These are phyloP conservation scores for Stygiomarasmius scandens DNA, from an alignment of 1,284 basidiomycete genomes.

Conservation along the genomic window DNA sequence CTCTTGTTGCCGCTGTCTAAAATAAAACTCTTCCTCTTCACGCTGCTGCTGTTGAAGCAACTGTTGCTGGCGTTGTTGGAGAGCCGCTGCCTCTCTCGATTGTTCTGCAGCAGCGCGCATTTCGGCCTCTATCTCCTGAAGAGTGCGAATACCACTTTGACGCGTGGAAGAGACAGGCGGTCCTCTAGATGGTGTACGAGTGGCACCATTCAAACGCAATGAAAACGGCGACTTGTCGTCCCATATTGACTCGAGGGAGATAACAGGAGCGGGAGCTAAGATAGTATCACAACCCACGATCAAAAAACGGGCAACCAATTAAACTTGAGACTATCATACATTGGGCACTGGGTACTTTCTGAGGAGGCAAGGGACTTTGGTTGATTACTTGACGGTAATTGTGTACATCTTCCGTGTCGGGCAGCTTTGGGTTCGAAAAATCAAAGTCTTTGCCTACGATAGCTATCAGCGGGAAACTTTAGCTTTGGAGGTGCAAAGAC, in stretches of 20 bases:
- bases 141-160: slow-evolving; percentile 66
- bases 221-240: slow-evolving; percentile 78
- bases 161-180: slow-evolving; percentile 30
- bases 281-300: slow-evolving; percentile 1
- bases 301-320: slow-evolving; percentile 7
- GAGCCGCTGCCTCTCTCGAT: slow-evolving; percentile 28
- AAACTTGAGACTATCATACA: slow-evolving; percentile 19
- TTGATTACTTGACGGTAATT: not conserved
- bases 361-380: not conserved
- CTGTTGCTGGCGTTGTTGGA: slow-evolving; percentile 37
- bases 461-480: slow-evolving; percentile 9
- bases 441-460: slow-evolving; percentile 88
- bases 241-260: slow-evolving; percentile 75
- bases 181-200: slow-evolving; percentile 35
- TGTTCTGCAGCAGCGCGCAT: slow-evolving; percentile 66
- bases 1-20: slow-evolving; percentile 37
- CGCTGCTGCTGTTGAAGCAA: slow-evolving; percentile 34
- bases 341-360: slow-evolving; percentile 7
- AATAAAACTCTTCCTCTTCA: slow-evolving; percentile 34
- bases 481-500: slow-evolving; percentile 13
- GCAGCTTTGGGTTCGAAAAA: slow-evolving; percentile 62
- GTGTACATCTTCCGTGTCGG: slow-evolving; percentile 16
- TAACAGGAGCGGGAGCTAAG: slow-evolving; percentile 27
- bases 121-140: slow-evolving; percentile 95
- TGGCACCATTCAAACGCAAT: slow-evolving; percentile 53